A percentile compares a stretch with the other conserved stretches of the same genome.
Conservation (phyloP, 306 rosid species). For the Mucuna pruriens region DNA sequence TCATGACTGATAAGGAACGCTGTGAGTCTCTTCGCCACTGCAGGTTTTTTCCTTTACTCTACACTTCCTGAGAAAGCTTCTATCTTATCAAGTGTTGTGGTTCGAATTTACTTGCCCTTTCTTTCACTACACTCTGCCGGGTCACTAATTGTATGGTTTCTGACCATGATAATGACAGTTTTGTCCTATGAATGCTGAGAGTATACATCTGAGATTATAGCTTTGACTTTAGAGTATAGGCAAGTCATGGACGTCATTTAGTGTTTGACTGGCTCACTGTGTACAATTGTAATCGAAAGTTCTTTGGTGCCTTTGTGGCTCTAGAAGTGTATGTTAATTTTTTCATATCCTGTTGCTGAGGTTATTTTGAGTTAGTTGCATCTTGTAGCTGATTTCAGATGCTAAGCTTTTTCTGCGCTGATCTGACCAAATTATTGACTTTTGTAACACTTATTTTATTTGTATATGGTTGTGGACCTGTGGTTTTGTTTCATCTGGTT, state of each 20-base stretch:
- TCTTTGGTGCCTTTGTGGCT: constrained; percentile 16
- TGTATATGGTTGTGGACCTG: neutral
- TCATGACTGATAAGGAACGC: constrained; percentile 86
- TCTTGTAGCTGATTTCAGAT: constrained; percentile 29
- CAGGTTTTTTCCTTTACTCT: constrained; percentile 54
- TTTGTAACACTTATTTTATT: neutral
- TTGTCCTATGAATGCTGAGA: neutral
- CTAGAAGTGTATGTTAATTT: neutral
- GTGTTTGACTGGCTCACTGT: constrained; percentile 12
- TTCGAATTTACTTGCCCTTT: constrained; percentile 16
- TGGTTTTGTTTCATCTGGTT: constrained; percentile 24
- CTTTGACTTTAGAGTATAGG: neutral
- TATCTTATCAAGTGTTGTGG: constrained; percentile 6
- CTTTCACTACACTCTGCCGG: constrained; percentile 3
- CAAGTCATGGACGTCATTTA: constrained; percentile 15
- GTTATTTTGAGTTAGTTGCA: neutral
- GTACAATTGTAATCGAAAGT: neutral
- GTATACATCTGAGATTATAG: neutral
- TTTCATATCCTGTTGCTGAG: neutral
- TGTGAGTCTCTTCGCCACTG: constrained; percentile 99
- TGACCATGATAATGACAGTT: constrained; percentile 27
- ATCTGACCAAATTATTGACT: neutral
- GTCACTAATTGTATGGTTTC: neutral
- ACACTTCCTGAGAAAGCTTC: neutral
- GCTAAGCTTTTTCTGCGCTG: neutral